Evolutionary conservation across 257 asterid species (phyloP).

Genomic region (Scutellaria barbata): DNA sequence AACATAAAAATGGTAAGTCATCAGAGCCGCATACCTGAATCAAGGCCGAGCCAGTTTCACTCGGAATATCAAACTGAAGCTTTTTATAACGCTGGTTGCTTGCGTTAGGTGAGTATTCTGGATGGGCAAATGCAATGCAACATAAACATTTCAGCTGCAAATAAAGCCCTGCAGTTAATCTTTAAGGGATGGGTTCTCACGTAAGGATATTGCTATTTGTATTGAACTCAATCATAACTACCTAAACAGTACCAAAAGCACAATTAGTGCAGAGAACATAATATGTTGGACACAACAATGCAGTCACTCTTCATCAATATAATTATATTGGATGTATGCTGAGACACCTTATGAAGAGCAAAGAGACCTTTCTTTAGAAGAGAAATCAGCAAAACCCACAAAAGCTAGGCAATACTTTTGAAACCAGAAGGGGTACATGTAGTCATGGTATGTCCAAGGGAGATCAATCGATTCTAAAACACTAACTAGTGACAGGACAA

Average conservation of each 20-base stretch:
- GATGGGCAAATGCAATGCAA: conserved; percentile 59
- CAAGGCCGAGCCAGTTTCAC: conserved; percentile 49
- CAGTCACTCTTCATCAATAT: background rate
- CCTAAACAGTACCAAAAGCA: background rate
- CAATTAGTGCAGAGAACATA: background rate
- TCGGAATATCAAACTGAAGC: conserved; percentile 66
- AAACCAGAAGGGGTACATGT: background rate
- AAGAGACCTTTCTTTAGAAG: background rate
- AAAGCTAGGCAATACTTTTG: background rate
- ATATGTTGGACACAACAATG: background rate
- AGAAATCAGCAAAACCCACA: background rate
- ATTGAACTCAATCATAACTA: background rate
- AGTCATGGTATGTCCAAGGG: conserved; percentile 1
- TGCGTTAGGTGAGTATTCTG: conserved; percentile 56
- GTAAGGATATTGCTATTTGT: background rate
- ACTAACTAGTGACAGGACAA: conserved; percentile 4
- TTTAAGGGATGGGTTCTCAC: background rate
- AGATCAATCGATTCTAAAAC: background rate
- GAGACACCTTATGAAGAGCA: background rate
- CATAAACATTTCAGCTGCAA: background rate
- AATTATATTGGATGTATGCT: background rate
- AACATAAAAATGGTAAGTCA: conserved; percentile 12
- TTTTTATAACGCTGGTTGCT: conserved; percentile 76
- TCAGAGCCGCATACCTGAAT: conserved; percentile 70
- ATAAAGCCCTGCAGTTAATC: background rate